These are phyloP conservation scores for Trichoderma asperelloides DNA, from an alignment of 495 filamentous ascomycete species.

Conservation along the genomic window DNA sequence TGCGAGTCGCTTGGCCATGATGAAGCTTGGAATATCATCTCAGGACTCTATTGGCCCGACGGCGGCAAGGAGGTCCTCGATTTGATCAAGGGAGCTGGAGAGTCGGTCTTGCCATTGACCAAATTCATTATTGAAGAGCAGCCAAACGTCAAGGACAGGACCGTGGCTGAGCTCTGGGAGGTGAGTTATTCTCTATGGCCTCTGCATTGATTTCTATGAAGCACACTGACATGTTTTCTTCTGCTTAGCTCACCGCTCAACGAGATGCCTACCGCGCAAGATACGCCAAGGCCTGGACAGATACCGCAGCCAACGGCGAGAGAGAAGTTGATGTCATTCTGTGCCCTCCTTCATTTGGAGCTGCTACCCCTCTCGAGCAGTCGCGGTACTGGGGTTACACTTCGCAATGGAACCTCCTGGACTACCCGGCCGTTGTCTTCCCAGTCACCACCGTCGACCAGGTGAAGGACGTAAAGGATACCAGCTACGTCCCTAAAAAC, in stretches of 20 bases:
- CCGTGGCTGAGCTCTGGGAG: conserved; percentile 18
- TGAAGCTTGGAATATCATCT: conserved; percentile 46
- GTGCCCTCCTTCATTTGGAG: conserved; percentile 45
- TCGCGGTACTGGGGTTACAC: conserved; percentile 50
- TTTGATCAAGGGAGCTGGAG: conserved; percentile 39
- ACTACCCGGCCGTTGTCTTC: conserved; percentile 48
- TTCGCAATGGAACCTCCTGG: conserved; percentile 54
- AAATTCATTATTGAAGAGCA: conserved; percentile 49
- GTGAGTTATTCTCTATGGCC: conserved; percentile 4
- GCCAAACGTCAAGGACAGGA: conserved; percentile 30
- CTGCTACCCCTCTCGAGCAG: conserved; percentile 31
- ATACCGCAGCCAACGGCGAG: conserved; percentile 9
- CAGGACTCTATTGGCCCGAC: conserved; percentile 50
- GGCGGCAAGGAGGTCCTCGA: conserved; percentile 37
- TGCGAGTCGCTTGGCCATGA: conserved; percentile 43
- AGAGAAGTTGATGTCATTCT: conserved; percentile 52
- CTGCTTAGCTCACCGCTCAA: conserved; percentile 13
- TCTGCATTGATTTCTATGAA: background rate
- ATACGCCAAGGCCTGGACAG: conserved; percentile 17
- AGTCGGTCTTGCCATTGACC: conserved; percentile 48
- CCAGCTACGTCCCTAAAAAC: conserved; percentile 33
- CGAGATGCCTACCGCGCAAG: conserved; percentile 33
- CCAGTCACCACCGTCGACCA: conserved; percentile 37
- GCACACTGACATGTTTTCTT: background rate
- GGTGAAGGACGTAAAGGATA: conserved; percentile 23